A percentile compares a stretch with the other conserved stretches of the same genome.
These are phyloP conservation scores for Monosporascus ibericus DNA, from an alignment of 2,329 filamentous ascomycete genomes.

Conservation along the genomic window DNA sequence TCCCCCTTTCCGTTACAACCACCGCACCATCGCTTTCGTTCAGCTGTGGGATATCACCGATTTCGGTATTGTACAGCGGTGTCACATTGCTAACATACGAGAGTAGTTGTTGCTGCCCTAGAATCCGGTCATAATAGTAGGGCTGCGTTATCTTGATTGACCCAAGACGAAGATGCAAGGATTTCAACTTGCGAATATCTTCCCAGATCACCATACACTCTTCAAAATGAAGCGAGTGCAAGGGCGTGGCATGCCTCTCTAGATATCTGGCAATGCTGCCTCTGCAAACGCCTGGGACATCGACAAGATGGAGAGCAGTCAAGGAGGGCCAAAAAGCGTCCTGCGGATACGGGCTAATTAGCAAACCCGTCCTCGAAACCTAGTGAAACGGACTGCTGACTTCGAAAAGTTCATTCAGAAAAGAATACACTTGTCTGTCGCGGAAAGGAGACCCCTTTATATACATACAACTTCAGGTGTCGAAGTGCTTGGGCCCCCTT, in stretches of 20 bases:
- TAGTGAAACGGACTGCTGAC: too few species aligned
- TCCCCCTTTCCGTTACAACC: background rate
- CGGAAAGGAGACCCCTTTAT: background rate
- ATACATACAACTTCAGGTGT: background rate
- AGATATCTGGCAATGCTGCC: too few species aligned
- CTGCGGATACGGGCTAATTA: too few species aligned
- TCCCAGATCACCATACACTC: background rate
- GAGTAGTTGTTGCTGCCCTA: background rate
- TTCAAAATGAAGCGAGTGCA: background rate
- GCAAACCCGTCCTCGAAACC: too few species aligned
- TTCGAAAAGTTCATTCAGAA: too few species aligned
- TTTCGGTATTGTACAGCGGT: background rate
- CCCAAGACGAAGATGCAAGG: background rate
- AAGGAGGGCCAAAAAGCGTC: too few species aligned
- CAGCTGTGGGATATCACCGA: background rate
- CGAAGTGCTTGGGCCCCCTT: background rate
- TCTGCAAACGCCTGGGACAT: too few species aligned
- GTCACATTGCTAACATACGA: background rate
- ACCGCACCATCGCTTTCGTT: background rate
- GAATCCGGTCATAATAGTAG: background rate
- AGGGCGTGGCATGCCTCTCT: background rate
- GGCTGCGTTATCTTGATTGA: background rate
- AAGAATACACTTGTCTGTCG: too few species aligned
- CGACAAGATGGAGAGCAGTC: too few species aligned
- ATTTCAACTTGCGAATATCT: background rate